A percentile compares a stretch with the other conserved stretches of the same genome.
Conservation (phyloP, 371 early-diverging fungal species). For the Nematocida sp. region DNA sequence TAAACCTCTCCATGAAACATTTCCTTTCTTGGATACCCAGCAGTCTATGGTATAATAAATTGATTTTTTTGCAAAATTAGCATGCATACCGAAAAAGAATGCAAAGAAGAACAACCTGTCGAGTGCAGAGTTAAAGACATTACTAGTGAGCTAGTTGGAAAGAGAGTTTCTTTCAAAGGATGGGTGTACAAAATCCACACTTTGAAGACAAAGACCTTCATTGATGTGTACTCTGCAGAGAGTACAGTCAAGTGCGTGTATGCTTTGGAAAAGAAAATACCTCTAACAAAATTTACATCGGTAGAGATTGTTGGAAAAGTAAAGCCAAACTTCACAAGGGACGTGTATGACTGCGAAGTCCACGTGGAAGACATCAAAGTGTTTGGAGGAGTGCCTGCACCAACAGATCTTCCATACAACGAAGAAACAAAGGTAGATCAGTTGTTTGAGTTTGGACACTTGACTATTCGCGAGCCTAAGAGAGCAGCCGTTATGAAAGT, state of each 20-base stretch:
- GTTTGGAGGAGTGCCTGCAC: constrained; percentile 52
- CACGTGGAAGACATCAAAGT: constrained; percentile 54
- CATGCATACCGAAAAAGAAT: neutral
- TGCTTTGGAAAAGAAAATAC: neutral
- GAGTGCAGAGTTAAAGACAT: constrained; percentile 31
- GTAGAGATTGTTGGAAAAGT: constrained; percentile 58
- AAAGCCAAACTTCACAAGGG: constrained; percentile 57
- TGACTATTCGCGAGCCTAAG: constrained; percentile 85
- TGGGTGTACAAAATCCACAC: constrained; percentile 57
- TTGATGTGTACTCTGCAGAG: constrained; percentile 56
- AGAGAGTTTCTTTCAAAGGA: constrained; percentile 56
- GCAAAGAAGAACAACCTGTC: neutral
- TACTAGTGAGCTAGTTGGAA: constrained; percentile 44
- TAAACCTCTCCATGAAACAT: too few species aligned
- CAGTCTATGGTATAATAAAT: too few species aligned
- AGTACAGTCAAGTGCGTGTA: constrained; percentile 61
- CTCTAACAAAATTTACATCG: constrained; percentile 60
- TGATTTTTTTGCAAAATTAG: too few species aligned
- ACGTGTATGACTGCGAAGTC: constrained; percentile 58
- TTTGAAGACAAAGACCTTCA: constrained; percentile 47
- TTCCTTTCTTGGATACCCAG: too few species aligned
- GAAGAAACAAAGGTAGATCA: constrained; percentile 79
- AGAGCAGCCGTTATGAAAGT: constrained; percentile 79
- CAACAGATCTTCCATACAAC: constrained; percentile 56
- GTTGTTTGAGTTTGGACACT: constrained; percentile 79